Evolutionary conservation across 306 rosid genomes (phyloP), one percentile per base, ranked within the genome.

Genomic region (Biancaea sappan): DNA sequence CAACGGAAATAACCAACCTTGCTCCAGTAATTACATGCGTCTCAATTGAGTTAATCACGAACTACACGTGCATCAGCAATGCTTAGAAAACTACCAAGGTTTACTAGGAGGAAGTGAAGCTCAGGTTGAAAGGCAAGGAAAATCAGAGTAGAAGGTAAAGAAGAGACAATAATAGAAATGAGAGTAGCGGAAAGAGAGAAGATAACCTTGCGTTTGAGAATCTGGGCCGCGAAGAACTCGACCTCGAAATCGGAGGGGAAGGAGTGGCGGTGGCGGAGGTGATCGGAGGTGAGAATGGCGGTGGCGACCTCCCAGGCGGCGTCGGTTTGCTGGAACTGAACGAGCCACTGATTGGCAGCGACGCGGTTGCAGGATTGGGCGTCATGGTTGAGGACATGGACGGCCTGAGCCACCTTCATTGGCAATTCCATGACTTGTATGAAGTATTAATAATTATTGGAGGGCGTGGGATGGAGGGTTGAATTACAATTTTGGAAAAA

Each of bases 241-340:
- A 94, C 86, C 80, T 94, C 98, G 73, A 81, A 88, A 78, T 88
- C 85, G 52, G 92, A 58, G 61, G 79, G 80, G 64, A 85, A 66
- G 22, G 84, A 58, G 43, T 69, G 66, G 26, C 53, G 44, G 25
- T 15, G 74, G 35, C 43, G 88, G 73, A 56, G 80, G 71, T 47
- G 88, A 84, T 84, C 85, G 76, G 94, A 85, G 61, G 96, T 83
- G 79, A 94, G 96, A 71, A 94, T 88, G 60, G 91, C 85, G 58
- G 97, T 91, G 86, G 98, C 97, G 72, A 94, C 97, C 38, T 91
- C 92, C 98, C 97, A 94, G 28, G 98, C 97, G 29, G 96, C 97
- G 66, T 84, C 88, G n/a, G 92, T 90, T 62, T 91, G 97, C 80
- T 94, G 98, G 74, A 94, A 94, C 82, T 94, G 96, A 79, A 94